These are phyloP conservation scores for Linum tenue DNA, from an alignment of 345 rosid genomes.

Conservation along the genomic window DNA sequence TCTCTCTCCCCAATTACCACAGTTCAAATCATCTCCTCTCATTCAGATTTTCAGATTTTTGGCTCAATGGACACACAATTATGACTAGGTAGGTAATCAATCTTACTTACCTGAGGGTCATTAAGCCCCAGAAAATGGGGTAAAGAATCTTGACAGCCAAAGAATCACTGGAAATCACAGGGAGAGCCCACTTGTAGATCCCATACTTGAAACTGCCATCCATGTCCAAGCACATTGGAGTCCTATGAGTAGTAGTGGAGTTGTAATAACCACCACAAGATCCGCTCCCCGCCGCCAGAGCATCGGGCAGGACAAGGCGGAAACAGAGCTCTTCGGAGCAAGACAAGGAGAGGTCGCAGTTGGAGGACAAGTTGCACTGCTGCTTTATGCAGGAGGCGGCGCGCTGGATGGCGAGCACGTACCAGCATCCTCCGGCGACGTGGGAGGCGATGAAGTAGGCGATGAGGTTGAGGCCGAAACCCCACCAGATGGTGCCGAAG, in stretches of 20 bases:
- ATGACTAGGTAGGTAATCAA: neutral
- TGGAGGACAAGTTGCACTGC: constrained; percentile 39
- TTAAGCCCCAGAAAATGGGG: constrained; percentile 87
- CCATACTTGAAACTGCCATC: constrained; percentile 61
- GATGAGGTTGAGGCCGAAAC: constrained; percentile 76
- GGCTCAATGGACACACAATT: too few species aligned
- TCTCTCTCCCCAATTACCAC: too few species aligned
- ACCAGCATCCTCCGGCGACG: constrained; percentile 95
- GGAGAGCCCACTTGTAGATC: constrained; percentile 67
- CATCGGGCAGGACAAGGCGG: constrained; percentile 27
- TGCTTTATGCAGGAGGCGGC: constrained; percentile 63
- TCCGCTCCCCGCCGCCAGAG: constrained; percentile 22
- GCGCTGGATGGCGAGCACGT: constrained; percentile 74
- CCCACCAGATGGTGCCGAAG: constrained; percentile 98
- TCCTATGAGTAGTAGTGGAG: constrained; percentile 26
- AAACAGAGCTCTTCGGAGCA: constrained; percentile 61
- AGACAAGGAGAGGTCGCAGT: constrained; percentile 46
- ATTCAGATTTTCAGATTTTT: too few species aligned
- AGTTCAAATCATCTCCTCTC: too few species aligned
- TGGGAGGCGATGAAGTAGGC: constrained; percentile 93
- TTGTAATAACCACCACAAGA: constrained; percentile 41
- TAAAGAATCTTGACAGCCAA: constrained; percentile 67
- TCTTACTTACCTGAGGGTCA: constrained; percentile 63
- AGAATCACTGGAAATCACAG: constrained; percentile 78
- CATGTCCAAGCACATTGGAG: constrained; percentile 57